Percentiles rank a stretch among this genome's conserved stretches.
Conservation (phyloP, 768 basidiomycete genomes). For the Heimioporus sp. region DNA sequence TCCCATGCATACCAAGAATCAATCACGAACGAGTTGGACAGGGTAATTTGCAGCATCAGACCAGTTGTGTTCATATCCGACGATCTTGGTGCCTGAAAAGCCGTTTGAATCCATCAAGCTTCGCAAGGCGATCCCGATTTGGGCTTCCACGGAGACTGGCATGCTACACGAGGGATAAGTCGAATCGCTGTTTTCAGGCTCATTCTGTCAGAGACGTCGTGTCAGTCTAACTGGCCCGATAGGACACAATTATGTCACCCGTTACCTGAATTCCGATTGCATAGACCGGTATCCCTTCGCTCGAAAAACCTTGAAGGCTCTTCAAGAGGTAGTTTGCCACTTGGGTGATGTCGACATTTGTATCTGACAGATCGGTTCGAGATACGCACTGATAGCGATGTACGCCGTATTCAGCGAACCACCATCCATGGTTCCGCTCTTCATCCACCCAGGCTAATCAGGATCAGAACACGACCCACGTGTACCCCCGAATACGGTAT, state of each 20-base stretch:
- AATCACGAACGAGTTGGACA: constrained; percentile 43
- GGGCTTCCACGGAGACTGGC: constrained; percentile 52
- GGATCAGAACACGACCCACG: not conserved
- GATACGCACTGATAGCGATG: constrained; percentile 44
- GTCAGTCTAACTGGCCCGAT: not conserved
- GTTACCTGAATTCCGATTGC: constrained; percentile 57
- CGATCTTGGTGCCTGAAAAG: constrained; percentile 54
- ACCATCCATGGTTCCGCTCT: constrained; percentile 65
- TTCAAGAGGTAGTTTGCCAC: constrained; percentile 75
- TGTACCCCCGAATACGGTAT: too few relatives aligned
- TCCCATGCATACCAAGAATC: too few relatives aligned
- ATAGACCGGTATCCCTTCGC: constrained; percentile 56
- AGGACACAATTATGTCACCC: not conserved
- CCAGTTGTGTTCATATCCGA: constrained; percentile 80
- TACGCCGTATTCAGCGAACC: constrained; percentile 55
- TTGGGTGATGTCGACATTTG: constrained; percentile 25
- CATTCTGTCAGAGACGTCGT: constrained; percentile 39
- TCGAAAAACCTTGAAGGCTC: constrained; percentile 64
- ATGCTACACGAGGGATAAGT: constrained; percentile 68
- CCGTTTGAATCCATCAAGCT: constrained; percentile 62
- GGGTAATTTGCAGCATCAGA: constrained; percentile 61
- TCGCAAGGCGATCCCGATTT: constrained; percentile 55
- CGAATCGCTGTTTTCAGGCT: constrained; percentile 53
- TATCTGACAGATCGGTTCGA: not conserved
- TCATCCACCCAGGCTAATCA: constrained; percentile 77